Evolutionary conservation across 1,284 basidiomycete species (phyloP), one percentile per base, ranked within the genome.

Genomic region (Leccinum pallidistipes): DNA sequence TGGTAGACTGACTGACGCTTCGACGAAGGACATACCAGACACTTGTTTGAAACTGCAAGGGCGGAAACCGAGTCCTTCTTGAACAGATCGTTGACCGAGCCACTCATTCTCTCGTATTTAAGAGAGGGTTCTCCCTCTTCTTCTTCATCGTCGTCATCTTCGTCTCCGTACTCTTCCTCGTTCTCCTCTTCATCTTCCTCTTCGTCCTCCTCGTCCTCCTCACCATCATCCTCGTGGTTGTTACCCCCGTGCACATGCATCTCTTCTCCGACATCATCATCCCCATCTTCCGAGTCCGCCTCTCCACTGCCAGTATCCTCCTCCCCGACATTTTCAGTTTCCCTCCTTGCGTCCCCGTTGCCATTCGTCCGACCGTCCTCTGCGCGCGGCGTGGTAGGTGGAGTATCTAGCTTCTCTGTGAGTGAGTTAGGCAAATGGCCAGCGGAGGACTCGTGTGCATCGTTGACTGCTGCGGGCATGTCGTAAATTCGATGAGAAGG

Each of bases 21-120:
- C 24, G 38, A 54, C 40, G 43, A 50, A 16, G 54, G 36, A 75
- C 83, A 68, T 69, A 95, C 94, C 74, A 97, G 79, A 54, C 86
- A 81, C 65, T 89, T 87, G 27, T 87, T 85, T 0, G 90, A 91
- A 34, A 97, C 86, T 18, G 88, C 85, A 36, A 97, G 77, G 3
- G 93, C 86, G 51, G 94, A 95, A 1, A 90, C 92, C 18, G 91
- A 90, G 73, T 98, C 96, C 72, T 91, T 94, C 76, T 86, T 87
- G 55, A 98, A 82, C n/a, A 98, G 78, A 68, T 94, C 91, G 3
- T 86, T 84, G 47, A 92, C 80, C 3, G 86, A 80, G 5, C 92
- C 92, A 50, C 85, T 84, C 57, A 98, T 82, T 52, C 91, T 83
- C 66, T 91, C 88, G 73, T 98, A 98, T 74, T 98, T 98, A 70